phyloP scores from a whole-genome alignment of 208 protist species.

The Trypanosoma vivax region DNA sequence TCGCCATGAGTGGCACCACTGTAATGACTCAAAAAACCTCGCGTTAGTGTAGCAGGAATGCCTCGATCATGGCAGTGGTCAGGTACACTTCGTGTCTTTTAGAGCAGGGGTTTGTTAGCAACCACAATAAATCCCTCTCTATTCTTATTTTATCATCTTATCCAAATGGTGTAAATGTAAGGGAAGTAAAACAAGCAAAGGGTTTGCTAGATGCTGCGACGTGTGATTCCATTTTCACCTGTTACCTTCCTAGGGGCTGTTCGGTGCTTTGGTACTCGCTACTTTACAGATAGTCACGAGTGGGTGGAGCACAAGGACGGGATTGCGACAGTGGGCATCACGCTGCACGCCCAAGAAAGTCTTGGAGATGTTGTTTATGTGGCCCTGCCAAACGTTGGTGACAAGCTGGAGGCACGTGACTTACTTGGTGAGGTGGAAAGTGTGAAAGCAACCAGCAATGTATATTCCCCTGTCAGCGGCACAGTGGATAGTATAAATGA shows the following conservation, averaged over 20 bases:
- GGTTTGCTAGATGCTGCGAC: slow-evolving; percentile 31
- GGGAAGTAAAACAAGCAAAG: slow-evolving; percentile 19
- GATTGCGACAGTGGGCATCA: slow-evolving; percentile 81
- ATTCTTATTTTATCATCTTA: neutral
- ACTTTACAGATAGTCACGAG: slow-evolving; percentile 89
- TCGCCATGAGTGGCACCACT: too few species aligned
- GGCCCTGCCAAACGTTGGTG: slow-evolving; percentile 83
- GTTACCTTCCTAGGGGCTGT: slow-evolving; percentile 23
- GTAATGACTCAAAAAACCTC: too few species aligned
- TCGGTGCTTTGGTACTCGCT: slow-evolving; percentile 62
- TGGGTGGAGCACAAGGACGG: slow-evolving; percentile 68
- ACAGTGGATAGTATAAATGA: slow-evolving; percentile 83
- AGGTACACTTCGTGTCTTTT: too few species aligned
- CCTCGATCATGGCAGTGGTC: too few species aligned
- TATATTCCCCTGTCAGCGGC: slow-evolving; percentile 84
- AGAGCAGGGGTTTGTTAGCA: too few species aligned
- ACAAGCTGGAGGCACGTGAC: slow-evolving; percentile 58
- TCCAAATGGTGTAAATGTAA: neutral
- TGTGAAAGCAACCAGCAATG: slow-evolving; percentile 89
- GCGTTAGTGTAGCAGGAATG: too few species aligned
- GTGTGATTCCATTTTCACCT: slow-evolving; percentile 25
- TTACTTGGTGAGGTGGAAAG: slow-evolving; percentile 87
- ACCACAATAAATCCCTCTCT: too few species aligned
- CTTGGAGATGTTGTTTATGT: slow-evolving; percentile 90
- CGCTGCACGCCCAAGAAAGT: slow-evolving; percentile 82